phyloP scores from a whole-genome alignment of 768 basidiomycete genomes.

The Tylopilus felleus region DNA sequence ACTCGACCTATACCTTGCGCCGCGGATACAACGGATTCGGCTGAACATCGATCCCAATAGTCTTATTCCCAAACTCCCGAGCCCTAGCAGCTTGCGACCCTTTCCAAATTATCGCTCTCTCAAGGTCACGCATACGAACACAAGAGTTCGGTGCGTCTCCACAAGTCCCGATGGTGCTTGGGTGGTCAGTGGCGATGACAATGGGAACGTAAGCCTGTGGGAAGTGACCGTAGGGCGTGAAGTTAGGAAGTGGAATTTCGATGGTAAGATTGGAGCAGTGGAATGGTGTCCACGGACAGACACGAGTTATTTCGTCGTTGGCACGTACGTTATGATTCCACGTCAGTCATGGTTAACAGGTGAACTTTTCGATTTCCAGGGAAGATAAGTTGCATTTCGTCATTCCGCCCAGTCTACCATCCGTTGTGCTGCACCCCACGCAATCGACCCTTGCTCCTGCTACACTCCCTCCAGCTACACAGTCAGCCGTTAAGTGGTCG shows the following conservation, averaged over 20 bases:
- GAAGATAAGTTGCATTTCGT: constrained; percentile 79
- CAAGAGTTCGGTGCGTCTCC: constrained; percentile 70
- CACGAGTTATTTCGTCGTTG: constrained; percentile 73
- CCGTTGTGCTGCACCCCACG: constrained; percentile 53
- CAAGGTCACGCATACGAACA: constrained; percentile 60
- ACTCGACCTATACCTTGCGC: constrained; percentile 94
- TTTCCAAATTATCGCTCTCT: constrained; percentile 89
- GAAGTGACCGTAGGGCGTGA: constrained; percentile 88
- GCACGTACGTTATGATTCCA: constrained; percentile 54
- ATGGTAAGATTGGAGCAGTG: constrained; percentile 72
- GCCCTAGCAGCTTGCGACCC: constrained; percentile 84
- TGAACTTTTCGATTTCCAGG: constrained; percentile 38
- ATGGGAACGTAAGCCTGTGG: constrained; percentile 84
- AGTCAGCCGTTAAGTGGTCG: constrained; percentile 71
- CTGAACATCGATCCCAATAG: constrained; percentile 90
- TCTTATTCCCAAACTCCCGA: constrained; percentile 91
- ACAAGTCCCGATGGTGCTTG: constrained; percentile 88
- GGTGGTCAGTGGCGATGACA: constrained; percentile 90
- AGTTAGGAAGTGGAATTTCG: constrained; percentile 82
- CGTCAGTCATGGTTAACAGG: constrained; percentile 3
- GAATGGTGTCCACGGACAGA: constrained; percentile 94
- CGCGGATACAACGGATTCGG: constrained; percentile 81
- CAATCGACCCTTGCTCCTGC: constrained; percentile 60
- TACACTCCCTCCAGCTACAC: constrained; percentile 55
- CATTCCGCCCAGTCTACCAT: constrained; percentile 74